Evolutionary conservation across 495 filamentous ascomycete genomes (phyloP).

Genomic region (Penicillium ochrochloron): DNA sequence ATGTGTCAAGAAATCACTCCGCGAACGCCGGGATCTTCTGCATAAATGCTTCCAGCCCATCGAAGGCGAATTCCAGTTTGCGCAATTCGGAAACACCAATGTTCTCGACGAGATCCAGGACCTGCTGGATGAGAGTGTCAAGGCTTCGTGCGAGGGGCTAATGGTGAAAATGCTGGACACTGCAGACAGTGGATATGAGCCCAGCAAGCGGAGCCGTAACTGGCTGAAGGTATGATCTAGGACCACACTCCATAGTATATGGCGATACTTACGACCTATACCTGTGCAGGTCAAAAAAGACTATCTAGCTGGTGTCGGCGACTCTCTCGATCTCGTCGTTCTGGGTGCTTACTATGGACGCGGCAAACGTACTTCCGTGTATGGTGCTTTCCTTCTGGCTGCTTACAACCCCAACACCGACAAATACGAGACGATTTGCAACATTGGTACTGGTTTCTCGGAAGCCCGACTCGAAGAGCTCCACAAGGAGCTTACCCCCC

Average conservation of each 20-base stretch:
- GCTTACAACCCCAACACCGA: slow-evolving; percentile 84
- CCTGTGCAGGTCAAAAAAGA: slow-evolving; percentile 86
- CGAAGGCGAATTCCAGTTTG: slow-evolving; percentile 92
- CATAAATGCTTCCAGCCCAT: slow-evolving; percentile 71
- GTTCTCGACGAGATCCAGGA: slow-evolving; percentile 90
- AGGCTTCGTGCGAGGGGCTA: slow-evolving; percentile 91
- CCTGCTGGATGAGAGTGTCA: slow-evolving; percentile 90
- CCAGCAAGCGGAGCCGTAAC: slow-evolving; percentile 91
- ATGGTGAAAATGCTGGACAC: slow-evolving; percentile 99
- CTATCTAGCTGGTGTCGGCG: slow-evolving; percentile 89
- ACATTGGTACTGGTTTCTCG: slow-evolving; percentile 96
- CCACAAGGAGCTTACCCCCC: slow-evolving; percentile 67
- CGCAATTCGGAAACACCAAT: slow-evolving; percentile 83
- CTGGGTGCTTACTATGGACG: slow-evolving; percentile 92
- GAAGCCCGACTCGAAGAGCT: slow-evolving; percentile 84
- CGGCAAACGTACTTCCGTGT: slow-evolving; percentile 92
- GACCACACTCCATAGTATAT: too few species aligned
- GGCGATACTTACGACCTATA: slow-evolving; percentile 11
- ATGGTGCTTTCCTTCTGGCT: slow-evolving; percentile 92
- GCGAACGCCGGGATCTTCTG: slow-evolving; percentile 80
- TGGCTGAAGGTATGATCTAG: slow-evolving; percentile 81
- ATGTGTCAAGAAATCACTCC: slow-evolving; percentile 82
- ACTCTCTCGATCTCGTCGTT: slow-evolving; percentile 95
- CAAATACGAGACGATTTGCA: slow-evolving; percentile 92
- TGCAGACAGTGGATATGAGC: slow-evolving; percentile 87